phyloP scores from a whole-genome alignment of 768 basidiomycete species.

The Dictyophora rubrovolvata region DNA sequence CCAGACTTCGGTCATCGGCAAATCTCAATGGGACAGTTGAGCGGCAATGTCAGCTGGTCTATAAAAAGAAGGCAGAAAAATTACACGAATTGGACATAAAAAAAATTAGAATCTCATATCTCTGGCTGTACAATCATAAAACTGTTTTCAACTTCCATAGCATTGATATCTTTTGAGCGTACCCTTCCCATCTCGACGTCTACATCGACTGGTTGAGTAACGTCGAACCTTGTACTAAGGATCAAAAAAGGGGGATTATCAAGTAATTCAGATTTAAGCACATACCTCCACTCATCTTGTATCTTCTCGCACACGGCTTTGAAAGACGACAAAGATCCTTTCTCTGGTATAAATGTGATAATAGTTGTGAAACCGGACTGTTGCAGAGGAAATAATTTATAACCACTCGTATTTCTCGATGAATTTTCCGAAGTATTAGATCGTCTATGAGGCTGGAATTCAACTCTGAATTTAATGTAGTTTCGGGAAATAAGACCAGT shows the following conservation, averaged over 20 bases:
- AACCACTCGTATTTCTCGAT: constrained; percentile 14
- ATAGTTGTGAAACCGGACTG: constrained; percentile 39
- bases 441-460: constrained; percentile 37
- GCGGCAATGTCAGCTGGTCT: too few relatives aligned
- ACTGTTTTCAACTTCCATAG: neutral
- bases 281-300: constrained; percentile 50
- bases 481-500: constrained; percentile 40
- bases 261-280: neutral
- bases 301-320: constrained; percentile 63
- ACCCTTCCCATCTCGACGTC: constrained; percentile 1
- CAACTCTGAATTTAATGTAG: constrained; percentile 76
- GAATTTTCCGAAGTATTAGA: constrained; percentile 12
- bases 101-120: too few relatives aligned
- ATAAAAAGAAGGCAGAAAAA: too few relatives aligned
- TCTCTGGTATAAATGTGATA: constrained; percentile 77
- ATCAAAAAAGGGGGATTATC: neutral
- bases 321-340: constrained; percentile 84
- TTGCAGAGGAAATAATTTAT: constrained; percentile 15
- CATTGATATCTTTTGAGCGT: neutral
- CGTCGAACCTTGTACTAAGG: neutral
- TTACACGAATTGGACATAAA: too few relatives aligned
- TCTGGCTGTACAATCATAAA: neutral
- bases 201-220: neutral
- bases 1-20: too few relatives aligned
- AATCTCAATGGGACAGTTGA: too few relatives aligned